These are phyloP conservation scores for Podaxis rugospora DNA, from an alignment of 768 basidiomycete genomes.

Conservation along the genomic window DNA sequence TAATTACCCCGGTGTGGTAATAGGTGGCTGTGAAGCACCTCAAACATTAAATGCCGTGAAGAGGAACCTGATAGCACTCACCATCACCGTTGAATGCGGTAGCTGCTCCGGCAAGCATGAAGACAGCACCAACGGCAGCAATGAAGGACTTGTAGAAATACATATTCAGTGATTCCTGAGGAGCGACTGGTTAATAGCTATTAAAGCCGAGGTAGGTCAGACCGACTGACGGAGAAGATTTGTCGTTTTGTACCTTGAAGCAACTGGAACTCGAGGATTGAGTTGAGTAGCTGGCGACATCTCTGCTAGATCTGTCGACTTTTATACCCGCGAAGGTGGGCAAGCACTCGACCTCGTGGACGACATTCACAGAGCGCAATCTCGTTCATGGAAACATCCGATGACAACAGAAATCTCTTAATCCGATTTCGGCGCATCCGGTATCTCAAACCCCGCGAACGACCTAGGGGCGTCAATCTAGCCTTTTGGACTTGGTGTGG, in stretches of 20 bases:
- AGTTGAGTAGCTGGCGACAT: no score
- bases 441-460: no score
- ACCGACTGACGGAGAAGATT: neutral
- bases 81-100: conserved; percentile 16
- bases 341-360: no score
- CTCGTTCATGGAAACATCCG: no score
- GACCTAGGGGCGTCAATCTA: no score
- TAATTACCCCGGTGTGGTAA: conserved; percentile 19
- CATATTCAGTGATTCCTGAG: conserved; percentile 1
- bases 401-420: no score
- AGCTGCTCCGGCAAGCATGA: conserved; percentile 3
- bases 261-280: no score
- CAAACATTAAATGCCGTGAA: neutral
- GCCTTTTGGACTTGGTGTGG: no score
- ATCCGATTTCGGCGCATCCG: no score
- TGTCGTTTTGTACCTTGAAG: neutral
- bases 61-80: neutral
- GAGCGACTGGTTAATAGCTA: neutral
- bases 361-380: no score
- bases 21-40: conserved; percentile 16
- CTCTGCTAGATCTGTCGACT: no score
- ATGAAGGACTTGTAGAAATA: neutral
- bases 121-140: neutral
- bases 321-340: no score
- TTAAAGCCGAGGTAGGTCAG: neutral